These are phyloP conservation scores for Coemansia sp. DNA, from an alignment of 192 early-diverging fungal species.

Conservation along the genomic window DNA sequence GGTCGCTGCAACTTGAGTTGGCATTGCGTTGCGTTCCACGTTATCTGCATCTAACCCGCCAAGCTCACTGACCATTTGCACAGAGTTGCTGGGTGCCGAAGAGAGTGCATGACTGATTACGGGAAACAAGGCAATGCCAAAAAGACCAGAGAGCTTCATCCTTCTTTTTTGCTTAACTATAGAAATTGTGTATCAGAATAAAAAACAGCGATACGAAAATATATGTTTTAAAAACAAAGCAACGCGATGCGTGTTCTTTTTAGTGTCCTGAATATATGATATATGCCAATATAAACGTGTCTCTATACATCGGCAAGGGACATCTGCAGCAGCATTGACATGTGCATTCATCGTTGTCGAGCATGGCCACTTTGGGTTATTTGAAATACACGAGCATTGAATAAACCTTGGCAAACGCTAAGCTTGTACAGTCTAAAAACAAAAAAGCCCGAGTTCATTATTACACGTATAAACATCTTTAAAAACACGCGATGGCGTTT, in stretches of 20 bases:
- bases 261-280: neutral
- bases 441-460: neutral
- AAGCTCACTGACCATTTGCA: neutral
- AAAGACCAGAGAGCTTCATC: neutral
- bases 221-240: neutral
- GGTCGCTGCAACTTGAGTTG: neutral
- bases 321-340: slow-evolving; percentile 1
- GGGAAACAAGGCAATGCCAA: neutral
- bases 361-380: neutral
- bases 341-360: neutral
- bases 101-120: slow-evolving; percentile 8
- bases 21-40: neutral
- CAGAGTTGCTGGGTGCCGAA: slow-evolving; percentile 2
- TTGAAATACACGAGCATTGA: neutral
- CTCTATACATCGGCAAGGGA: neutral
- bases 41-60: neutral
- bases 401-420: neutral
- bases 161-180: neutral
- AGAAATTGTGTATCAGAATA: neutral
- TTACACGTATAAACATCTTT: neutral
- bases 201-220: neutral
- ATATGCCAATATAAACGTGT: neutral
- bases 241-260: neutral
- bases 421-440: neutral
- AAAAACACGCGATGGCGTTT: neutral